These are phyloP conservation scores for Cercophora sp. DNA, from an alignment of 495 filamentous ascomycete species.

Conservation along the genomic window DNA sequence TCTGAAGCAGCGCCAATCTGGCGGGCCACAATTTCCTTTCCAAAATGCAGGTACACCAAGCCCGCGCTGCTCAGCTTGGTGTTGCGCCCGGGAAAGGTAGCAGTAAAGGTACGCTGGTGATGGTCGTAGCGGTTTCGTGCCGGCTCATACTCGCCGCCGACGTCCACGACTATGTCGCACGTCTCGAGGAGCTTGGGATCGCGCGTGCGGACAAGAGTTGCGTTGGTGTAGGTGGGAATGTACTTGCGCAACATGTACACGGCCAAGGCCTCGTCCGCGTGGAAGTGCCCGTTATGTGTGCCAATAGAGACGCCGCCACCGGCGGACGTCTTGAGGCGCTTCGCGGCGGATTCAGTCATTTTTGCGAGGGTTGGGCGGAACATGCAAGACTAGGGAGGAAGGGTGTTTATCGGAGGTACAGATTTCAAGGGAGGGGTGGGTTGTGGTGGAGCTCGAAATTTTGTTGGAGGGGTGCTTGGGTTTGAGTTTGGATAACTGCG, in stretches of 20 bases:
- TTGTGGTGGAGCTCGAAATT: background rate
- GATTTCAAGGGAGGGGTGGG: background rate
- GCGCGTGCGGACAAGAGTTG: constrained; percentile 78
- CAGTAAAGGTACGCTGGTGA: constrained; percentile 87
- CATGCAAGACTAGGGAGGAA: constrained; percentile 17
- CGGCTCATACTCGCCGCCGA: constrained; percentile 84
- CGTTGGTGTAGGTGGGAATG: constrained; percentile 72
- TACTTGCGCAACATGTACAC: constrained; percentile 86
- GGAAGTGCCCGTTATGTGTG: constrained; percentile 96
- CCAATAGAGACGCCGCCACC: constrained; percentile 64
- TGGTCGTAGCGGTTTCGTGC: constrained; percentile 81
- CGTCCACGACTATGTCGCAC: constrained; percentile 95
- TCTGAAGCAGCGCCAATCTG: constrained; percentile 47
- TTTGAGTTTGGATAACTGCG: too few species aligned
- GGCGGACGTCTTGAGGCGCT: constrained; percentile 59
- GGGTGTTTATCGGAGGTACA: background rate
- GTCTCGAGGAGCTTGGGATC: constrained; percentile 71
- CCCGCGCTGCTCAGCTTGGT: constrained; percentile 94
- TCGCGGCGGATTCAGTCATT: constrained; percentile 63
- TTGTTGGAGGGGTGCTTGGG: background rate
- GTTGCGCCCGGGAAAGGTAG: constrained; percentile 65
- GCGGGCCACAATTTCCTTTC: constrained; percentile 71
- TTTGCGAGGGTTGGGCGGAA: constrained; percentile 16
- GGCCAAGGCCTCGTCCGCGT: constrained; percentile 97
- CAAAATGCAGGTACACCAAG: constrained; percentile 94